phyloP scores from a whole-genome alignment of 2,329 filamentous ascomycete species.

The Didymella pinodella region DNA sequence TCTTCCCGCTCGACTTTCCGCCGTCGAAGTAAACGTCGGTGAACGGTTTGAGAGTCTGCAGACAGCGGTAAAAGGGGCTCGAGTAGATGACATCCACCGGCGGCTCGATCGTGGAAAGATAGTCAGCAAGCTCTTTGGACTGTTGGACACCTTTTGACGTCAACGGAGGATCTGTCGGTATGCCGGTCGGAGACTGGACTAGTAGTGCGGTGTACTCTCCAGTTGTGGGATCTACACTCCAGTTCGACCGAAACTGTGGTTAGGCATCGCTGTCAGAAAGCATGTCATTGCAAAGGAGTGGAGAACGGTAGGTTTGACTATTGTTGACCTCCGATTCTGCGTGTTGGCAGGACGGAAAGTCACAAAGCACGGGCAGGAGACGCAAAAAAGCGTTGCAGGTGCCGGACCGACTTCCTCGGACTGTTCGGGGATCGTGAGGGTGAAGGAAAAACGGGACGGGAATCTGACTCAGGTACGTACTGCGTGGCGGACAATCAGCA shows the following conservation, averaged over 20 bases:
- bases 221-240: constrained; percentile 81
- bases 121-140: constrained; percentile 74
- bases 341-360: constrained; percentile 10
- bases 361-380: constrained; percentile 22
- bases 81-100: constrained; percentile 78
- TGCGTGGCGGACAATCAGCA: constrained; percentile 60
- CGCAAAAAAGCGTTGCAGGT: constrained; percentile 4
- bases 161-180: constrained; percentile 85
- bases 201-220: constrained; percentile 76
- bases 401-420: constrained; percentile 20
- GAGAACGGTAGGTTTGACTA: constrained; percentile 20
- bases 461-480: constrained; percentile 51
- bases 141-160: constrained; percentile 87
- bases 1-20: constrained; percentile 49
- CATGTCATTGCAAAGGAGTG: constrained; percentile 26
- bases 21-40: constrained; percentile 44
- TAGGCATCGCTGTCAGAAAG: constrained; percentile 30
- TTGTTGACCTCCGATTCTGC: constrained; percentile 8
- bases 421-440: constrained; percentile 19
- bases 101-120: constrained; percentile 69
- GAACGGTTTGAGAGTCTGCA: constrained; percentile 52
- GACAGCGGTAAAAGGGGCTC: constrained; percentile 54
- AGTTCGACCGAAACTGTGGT: constrained; percentile 80
- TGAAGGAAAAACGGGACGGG: constrained; percentile 18
- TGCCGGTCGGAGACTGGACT: constrained; percentile 78